These are phyloP conservation scores for Paraconiothyrium brasiliense DNA, from an alignment of 2,329 filamentous ascomycete genomes.

Conservation along the genomic window DNA sequence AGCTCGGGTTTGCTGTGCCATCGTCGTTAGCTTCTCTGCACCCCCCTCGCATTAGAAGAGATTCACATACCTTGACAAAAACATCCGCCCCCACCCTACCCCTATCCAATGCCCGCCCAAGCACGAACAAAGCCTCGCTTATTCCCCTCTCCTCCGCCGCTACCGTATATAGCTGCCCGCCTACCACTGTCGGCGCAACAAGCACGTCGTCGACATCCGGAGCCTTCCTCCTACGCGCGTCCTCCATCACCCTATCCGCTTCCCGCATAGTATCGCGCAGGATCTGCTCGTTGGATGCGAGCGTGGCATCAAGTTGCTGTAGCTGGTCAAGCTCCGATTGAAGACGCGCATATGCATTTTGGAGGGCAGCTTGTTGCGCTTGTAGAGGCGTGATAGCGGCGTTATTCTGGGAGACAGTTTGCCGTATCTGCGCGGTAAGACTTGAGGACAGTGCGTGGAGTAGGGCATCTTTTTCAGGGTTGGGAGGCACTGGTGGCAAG, in stretches of 20 bases:
- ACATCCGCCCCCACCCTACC: conserved; percentile 76
- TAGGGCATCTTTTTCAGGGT: conserved; percentile 92
- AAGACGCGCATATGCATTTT: conserved; percentile 72
- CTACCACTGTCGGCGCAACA: conserved; percentile 92
- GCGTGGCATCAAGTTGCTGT: conserved; percentile 72
- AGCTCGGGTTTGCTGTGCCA: conserved; percentile 66
- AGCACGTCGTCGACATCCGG: conserved; percentile 89
- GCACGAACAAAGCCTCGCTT: conserved; percentile 84
- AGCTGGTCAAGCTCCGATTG: conserved; percentile 78
- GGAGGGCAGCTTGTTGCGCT: conserved; percentile 82
- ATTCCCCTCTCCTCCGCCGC: conserved; percentile 89
- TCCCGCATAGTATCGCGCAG: conserved; percentile 79
- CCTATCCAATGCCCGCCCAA: conserved; percentile 77
- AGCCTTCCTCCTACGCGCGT: conserved; percentile 72
- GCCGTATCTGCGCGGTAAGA: conserved; percentile 73
- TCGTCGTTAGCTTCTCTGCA: conserved; percentile 20
- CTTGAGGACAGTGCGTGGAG: conserved; percentile 77
- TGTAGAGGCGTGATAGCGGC: conserved; percentile 78
- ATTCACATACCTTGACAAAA: conserved; percentile 72
- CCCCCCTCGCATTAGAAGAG: too few species aligned
- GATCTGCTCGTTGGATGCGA: conserved; percentile 80
- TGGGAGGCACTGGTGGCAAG: conserved; percentile 89
- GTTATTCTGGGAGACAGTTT: conserved; percentile 75
- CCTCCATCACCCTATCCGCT: conserved; percentile 80
- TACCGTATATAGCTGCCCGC: conserved; percentile 88